Evolutionary conservation across 768 basidiomycete genomes (phyloP), one percentile per base, ranked within the genome.

Genomic region (Leccinum barrowsii): DNA sequence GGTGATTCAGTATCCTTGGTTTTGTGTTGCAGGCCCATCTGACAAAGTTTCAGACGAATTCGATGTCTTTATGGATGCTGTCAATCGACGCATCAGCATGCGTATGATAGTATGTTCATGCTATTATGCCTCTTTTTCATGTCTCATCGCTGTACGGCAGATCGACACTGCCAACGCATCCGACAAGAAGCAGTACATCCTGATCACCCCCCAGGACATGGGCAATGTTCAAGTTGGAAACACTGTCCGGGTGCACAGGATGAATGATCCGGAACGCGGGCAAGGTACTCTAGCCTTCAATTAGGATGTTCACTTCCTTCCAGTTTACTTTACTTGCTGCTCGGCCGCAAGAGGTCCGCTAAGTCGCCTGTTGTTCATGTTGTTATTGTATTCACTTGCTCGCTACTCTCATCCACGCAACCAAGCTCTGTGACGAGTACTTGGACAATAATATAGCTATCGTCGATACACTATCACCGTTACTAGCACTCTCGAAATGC

Each of bases 151-250:
- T 44, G 42, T 17, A 63, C 15, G 57, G 13, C 57, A 92, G 92
- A 90, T 95, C 62, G 92, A 94, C 26, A 92, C 90, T 2, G 95
- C 95, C 7, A 92, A 90, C 65, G 80, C 84, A 8, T 89, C 89
- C 7, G 86, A 93, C 71, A 85, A 86, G 74, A 94, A 92, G 66
- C 96, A 98, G 72, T 96, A 93, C 68, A 85, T 98, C 54, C 80
- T 98, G 48, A 98, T 98, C 70, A 97, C 95, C 1, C 96, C 96
- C n/a, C 91, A 92, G 65, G 90, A 91, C 64, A 92, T 94, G 90
- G 83, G 83, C 47, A 89, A 85, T 65, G 76, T 92, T 52, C 74
- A 76, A 24, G 71, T 87, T 54, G 87, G 88, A n/a, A 75, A 76
- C 4, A 84, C 84, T 12, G 90, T 94, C 32, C 81, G 83, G 15